Evolutionary conservation across 805 yeast species (phyloP), one percentile per base, ranked within the genome.

Genomic region (Ogataea sp.): DNA sequence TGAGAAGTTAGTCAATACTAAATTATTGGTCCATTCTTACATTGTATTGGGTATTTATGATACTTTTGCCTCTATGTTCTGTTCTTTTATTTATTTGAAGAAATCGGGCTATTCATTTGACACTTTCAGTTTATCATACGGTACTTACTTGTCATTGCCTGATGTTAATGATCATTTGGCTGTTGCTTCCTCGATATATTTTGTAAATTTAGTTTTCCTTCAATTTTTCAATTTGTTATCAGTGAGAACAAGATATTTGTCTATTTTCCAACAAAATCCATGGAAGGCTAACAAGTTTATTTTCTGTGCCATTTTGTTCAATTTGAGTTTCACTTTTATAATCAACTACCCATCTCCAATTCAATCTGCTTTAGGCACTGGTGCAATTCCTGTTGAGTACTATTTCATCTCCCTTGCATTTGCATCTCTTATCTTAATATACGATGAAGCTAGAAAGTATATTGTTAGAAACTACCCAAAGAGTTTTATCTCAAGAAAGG

Each of bases 381-480:
- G 58, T 2, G 49, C 51, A 18, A 66, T 69, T 20, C 73, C 73
- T 7, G 69, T 61, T n/a, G 66, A 68, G 44, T 65, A 63, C 49
- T 71, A 62, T 47, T 65, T 71, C 44, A 62, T 69, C 33, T 68
- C 76, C 1, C 29, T 69, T 34, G 73, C 70, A 0, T 64, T 71
- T 47, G 75, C 74, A 15, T 26, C 51, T 2, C 50, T 61, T n/a
- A 59, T 70, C 8, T 43, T 70, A 32, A 32, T 48, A 5, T 59
- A 58, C 43, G 78, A 71, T 44, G 78, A 71, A 48, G 20, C 55
- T 21, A 56, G 76, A 45, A 70, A 70, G 46, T 44, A 50, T 15
- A 10, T 43, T 9, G 57, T 53, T 10, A 57, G 76, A 47, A 58
- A 46, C 34, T 53, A 57, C 42, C 75, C 76, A 14, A 50, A 52